A percentile compares a stretch with the other conserved stretches of the same genome.
These are phyloP conservation scores for Pleurotus platypus DNA, from an alignment of 768 basidiomycete genomes.

Conservation along the genomic window DNA sequence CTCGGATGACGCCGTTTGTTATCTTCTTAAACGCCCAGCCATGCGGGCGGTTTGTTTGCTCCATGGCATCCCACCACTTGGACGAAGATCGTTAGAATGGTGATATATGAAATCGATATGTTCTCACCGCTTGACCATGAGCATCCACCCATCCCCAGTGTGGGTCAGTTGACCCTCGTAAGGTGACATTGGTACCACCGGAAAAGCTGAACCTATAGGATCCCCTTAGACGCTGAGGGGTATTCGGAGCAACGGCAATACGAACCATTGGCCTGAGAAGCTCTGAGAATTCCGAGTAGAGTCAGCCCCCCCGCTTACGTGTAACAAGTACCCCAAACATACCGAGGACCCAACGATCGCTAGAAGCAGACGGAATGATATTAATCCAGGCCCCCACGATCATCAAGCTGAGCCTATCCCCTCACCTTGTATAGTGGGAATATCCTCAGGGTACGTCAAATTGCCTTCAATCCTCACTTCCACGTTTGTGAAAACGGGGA, in stretches of 20 bases:
- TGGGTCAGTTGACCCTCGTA: slow-evolving; percentile 51
- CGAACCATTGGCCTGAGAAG: slow-evolving; percentile 43
- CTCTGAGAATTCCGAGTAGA: slow-evolving; percentile 20
- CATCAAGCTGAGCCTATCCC: no score
- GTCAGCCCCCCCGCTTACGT: neutral
- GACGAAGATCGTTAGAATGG: neutral
- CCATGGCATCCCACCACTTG: slow-evolving; percentile 57
- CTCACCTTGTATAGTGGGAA: slow-evolving; percentile 47
- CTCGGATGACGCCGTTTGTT: slow-evolving; percentile 46
- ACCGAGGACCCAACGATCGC: slow-evolving; percentile 44
- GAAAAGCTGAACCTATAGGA: slow-evolving; percentile 46
- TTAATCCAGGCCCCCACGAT: neutral
- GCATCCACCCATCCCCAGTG: slow-evolving; percentile 65
- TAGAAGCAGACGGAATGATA: slow-evolving; percentile 12
- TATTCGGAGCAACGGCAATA: neutral
- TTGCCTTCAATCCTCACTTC: slow-evolving; percentile 58
- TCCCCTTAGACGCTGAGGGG: neutral
- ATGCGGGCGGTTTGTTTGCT: slow-evolving; percentile 52
- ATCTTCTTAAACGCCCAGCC: slow-evolving; percentile 54
- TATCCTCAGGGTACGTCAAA: slow-evolving; percentile 49
- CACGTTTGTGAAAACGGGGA: slow-evolving; percentile 52
- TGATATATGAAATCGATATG: neutral
- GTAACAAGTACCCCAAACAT: slow-evolving; percentile 12
- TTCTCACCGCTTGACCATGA: slow-evolving; percentile 48
- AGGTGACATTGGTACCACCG: slow-evolving; percentile 55